Percentiles rank a stretch among this genome's conserved stretches.
phyloP scores from a whole-genome alignment of 176 grass and related monocot species.

The Areca catechu region DNA sequence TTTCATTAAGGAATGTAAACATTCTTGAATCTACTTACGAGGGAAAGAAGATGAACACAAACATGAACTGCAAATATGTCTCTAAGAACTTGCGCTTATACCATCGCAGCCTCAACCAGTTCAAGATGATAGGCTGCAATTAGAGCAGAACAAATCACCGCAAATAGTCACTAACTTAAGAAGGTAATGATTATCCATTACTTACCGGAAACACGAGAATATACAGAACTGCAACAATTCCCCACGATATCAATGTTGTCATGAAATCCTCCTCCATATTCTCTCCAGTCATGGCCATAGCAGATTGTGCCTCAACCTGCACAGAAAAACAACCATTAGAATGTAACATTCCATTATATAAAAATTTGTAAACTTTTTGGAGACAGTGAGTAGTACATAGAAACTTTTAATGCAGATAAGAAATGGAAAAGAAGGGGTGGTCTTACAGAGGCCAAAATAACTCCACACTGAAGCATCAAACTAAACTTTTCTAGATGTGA shows the following conservation, averaged over 20 bases:
- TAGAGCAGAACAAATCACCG: constrained; percentile 2
- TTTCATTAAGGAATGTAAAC: not conserved
- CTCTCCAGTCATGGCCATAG: constrained; percentile 71
- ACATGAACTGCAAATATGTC: constrained; percentile 89
- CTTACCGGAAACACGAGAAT: constrained; percentile 60
- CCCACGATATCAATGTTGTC: constrained; percentile 45
- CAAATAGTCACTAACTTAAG: not conserved
- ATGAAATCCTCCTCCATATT: constrained; percentile 56
- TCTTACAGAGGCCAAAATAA: constrained; percentile 54
- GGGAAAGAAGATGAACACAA: constrained; percentile 77
- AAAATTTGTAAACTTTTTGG: not conserved
- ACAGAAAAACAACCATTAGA: not conserved
- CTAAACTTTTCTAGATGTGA: constrained; percentile 41
- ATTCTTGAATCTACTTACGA: constrained; percentile 28
- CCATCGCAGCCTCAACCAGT: constrained; percentile 87
- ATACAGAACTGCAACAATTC: constrained; percentile 49
- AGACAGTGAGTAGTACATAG: too few relatives aligned
- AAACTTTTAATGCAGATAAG: too few relatives aligned
- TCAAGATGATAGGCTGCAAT: constrained; percentile 75
- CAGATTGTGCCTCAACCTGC: constrained; percentile 54
- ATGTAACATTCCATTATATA: not conserved
- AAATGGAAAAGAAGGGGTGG: not conserved
- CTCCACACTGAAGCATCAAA: constrained; percentile 38
- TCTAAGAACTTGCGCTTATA: constrained; percentile 71
- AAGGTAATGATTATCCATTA: not conserved